phyloP scores from a whole-genome alignment of 345 rosid genomes.

The Bruguiera sexangula region DNA sequence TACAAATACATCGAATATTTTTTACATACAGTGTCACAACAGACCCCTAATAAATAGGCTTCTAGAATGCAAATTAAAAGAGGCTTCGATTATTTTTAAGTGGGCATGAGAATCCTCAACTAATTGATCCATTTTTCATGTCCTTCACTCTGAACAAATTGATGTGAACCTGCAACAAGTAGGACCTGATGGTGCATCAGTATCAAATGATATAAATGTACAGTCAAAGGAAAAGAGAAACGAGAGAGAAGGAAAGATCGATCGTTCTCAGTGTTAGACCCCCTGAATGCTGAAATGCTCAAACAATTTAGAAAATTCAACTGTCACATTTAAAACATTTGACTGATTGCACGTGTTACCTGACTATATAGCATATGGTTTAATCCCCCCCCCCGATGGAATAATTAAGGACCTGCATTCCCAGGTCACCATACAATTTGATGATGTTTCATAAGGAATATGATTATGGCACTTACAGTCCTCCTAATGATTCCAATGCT shows the following conservation, averaged over 20 bases:
- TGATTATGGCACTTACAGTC: constrained; percentile 13
- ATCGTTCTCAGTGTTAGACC: neutral
- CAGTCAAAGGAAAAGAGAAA: constrained; percentile 12
- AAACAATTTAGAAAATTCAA: no score
- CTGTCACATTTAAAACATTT: neutral
- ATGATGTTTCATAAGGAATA: neutral
- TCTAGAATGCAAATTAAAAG: constrained; percentile 8
- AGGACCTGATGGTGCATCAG: constrained; percentile 16
- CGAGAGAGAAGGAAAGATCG: neutral
- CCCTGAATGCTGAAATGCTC: no score
- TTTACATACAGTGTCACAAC: neutral
- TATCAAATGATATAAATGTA: constrained; percentile 23
- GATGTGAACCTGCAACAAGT: constrained; percentile 1
- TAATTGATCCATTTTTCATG: neutral
- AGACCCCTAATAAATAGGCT: neutral
- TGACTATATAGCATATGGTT: neutral
- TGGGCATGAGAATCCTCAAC: constrained; percentile 5
- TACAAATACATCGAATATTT: neutral
- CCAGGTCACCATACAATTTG: neutral
- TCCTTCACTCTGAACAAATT: neutral
- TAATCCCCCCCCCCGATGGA: neutral
- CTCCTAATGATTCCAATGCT: constrained; percentile 2
- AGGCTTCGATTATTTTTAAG: constrained; percentile 7
- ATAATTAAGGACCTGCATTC: neutral
- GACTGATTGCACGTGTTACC: constrained; percentile 10